Percentiles rank a stretch among this genome's conserved stretches.
phyloP scores from a whole-genome alignment of 768 basidiomycete genomes.

The Mycena pura region DNA sequence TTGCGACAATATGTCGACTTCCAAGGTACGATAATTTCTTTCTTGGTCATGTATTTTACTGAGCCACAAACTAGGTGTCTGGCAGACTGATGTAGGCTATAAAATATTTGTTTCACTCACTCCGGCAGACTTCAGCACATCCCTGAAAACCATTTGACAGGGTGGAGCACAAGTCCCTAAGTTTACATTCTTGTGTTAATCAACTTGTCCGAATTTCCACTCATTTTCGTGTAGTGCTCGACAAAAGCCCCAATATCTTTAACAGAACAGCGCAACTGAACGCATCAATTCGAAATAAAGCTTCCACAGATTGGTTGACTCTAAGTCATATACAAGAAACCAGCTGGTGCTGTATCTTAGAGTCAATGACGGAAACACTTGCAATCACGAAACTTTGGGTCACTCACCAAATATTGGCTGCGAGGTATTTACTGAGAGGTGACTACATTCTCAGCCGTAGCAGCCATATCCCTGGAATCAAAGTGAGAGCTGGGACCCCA shows the following conservation, averaged over 20 bases:
- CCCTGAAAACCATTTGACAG: background rate
- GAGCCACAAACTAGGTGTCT: no score
- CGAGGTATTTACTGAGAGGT: background rate
- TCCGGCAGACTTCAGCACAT: background rate
- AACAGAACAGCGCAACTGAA: slow-evolving; percentile 1
- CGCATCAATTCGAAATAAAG: background rate
- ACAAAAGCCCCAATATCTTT: background rate
- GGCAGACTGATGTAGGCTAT: no score
- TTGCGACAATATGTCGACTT: no score
- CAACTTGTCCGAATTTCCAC: background rate
- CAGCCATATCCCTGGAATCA: background rate
- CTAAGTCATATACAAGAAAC: background rate
- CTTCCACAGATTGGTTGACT: background rate
- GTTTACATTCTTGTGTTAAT: background rate
- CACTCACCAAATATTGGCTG: background rate
- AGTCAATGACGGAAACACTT: background rate
- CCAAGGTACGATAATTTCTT: no score
- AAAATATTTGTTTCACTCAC: no score
- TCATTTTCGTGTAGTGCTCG: background rate
- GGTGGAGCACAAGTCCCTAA: background rate
- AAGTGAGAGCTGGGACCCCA: background rate
- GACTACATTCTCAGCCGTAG: background rate
- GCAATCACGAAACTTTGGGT: background rate
- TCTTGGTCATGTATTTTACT: no score
- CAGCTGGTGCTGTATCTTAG: background rate